Evolutionary conservation across 2,329 filamentous ascomycete genomes (phyloP).

Genomic region (Camillea tinctor): DNA sequence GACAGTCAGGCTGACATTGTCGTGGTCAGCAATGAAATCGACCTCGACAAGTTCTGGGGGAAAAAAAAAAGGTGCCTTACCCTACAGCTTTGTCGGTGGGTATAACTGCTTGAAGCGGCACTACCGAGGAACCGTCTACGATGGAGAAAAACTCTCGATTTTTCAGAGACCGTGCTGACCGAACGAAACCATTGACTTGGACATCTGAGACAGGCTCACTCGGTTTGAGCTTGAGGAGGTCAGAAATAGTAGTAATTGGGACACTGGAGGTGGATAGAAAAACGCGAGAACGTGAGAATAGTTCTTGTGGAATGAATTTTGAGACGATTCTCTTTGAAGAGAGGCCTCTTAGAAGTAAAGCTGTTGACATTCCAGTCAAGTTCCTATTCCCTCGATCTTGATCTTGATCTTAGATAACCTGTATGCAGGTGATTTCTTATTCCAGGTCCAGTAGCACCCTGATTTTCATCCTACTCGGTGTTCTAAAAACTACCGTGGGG

Average conservation of each 20-base stretch:
- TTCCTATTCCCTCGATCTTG: constrained; percentile 11
- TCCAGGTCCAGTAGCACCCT: no score
- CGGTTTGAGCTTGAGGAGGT: constrained; percentile 54
- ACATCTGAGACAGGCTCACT: constrained; percentile 46
- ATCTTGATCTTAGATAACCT: background rate
- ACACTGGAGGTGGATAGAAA: constrained; percentile 33
- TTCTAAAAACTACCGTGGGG: background rate
- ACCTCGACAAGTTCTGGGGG: constrained; percentile 11
- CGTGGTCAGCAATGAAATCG: constrained; percentile 29
- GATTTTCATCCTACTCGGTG: no score
- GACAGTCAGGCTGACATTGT: constrained; percentile 64
- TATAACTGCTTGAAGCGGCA: constrained; percentile 78
- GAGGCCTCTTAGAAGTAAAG: constrained; percentile 22
- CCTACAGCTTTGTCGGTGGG: constrained; percentile 68
- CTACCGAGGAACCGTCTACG: constrained; percentile 80
- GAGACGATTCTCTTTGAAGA: constrained; percentile 14
- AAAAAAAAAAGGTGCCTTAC: constrained; percentile 51
- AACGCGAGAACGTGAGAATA: constrained; percentile 17
- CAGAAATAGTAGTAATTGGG: constrained; percentile 49
- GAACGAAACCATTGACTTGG: constrained; percentile 74
- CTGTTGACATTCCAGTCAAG: constrained; percentile 18
- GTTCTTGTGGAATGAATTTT: constrained; percentile 11
- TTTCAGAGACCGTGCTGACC: constrained; percentile 85
- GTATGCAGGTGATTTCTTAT: background rate
- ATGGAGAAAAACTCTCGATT: constrained; percentile 78